phyloP scores from a whole-genome alignment of 2,329 filamentous ascomycete genomes.

The Chalara sp. region DNA sequence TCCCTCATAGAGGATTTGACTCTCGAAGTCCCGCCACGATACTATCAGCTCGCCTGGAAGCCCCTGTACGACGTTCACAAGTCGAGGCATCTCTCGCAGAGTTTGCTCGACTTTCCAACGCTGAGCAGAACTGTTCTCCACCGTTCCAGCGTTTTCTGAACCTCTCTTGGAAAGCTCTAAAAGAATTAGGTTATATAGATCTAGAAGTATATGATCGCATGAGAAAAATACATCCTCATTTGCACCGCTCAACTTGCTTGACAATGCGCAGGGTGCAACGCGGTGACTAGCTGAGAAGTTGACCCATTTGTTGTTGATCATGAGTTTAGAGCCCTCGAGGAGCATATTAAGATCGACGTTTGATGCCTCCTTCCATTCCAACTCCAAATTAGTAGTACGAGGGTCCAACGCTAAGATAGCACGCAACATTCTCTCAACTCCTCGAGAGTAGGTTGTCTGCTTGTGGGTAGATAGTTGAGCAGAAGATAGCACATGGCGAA shows the following conservation, averaged over 20 bases:
- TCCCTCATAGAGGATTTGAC: neutral
- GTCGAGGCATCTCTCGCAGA: neutral
- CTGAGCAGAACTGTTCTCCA: neutral
- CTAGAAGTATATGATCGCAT: constrained; percentile 10
- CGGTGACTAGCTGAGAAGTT: constrained; percentile 12
- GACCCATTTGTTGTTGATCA: constrained; percentile 21
- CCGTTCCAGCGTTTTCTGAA: neutral
- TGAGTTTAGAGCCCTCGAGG: constrained; percentile 4
- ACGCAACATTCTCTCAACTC: constrained; percentile 10
- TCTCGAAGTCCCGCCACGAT: neutral
- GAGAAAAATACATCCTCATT: neutral
- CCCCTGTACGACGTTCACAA: neutral
- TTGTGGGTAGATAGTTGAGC: constrained; percentile 1
- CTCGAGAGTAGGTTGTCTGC: constrained; percentile 11
- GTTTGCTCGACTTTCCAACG: neutral
- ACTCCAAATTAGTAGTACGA: constrained; percentile 6
- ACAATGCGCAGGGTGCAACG: constrained; percentile 3
- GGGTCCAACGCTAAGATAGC: constrained; percentile 15
- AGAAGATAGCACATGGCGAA: constrained; percentile 6
- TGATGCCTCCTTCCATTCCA: constrained; percentile 16
- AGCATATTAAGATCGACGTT: constrained; percentile 14
- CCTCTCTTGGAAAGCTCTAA: neutral
- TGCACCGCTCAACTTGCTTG: neutral
- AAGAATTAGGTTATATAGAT: constrained; percentile 4
- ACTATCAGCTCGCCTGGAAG: neutral